Evolutionary conservation across 805 yeast genomes (phyloP).

Genomic region (Wickerhamiella brachini): DNA sequence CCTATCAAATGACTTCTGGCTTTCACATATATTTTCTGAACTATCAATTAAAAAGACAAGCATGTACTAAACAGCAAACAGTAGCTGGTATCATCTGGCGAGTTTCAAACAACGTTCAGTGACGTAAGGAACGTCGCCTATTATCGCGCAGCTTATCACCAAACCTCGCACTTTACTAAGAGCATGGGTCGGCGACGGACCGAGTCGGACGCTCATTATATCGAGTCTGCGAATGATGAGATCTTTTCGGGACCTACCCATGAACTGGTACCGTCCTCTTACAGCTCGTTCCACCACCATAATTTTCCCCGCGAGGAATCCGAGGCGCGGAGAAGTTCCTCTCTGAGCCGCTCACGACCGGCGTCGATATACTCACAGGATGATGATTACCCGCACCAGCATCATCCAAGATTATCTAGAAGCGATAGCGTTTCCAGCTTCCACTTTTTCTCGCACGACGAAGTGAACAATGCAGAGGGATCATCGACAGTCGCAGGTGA

Average conservation of each 20-base stretch:
- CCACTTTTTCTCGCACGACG: constrained; percentile 70
- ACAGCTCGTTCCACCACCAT: constrained; percentile 47
- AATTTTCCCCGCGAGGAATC: constrained; percentile 14
- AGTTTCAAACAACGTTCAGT: neutral
- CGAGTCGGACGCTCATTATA: constrained; percentile 17
- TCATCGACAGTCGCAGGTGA: constrained; percentile 49
- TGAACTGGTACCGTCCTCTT: constrained; percentile 56
- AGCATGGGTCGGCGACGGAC: neutral
- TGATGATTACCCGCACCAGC: constrained; percentile 1
- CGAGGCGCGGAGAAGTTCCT: constrained; percentile 9
- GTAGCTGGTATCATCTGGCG: too few relatives aligned
- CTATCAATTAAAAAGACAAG: too few relatives aligned
- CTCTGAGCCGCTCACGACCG: constrained; percentile 1
- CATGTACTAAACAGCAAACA: too few relatives aligned
- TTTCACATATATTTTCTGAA: too few relatives aligned
- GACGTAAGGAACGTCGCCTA: neutral
- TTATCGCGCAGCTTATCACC: neutral
- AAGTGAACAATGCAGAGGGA: constrained; percentile 78
- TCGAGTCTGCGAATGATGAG: constrained; percentile 29
- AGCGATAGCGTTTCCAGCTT: constrained; percentile 26
- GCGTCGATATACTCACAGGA: neutral
- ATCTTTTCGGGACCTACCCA: constrained; percentile 62
- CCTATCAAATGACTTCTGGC: too few relatives aligned
- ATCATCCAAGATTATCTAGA: neutral
- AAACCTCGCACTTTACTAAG: neutral